phyloP scores from a whole-genome alignment of 1,284 basidiomycete species.

The Ustilago shanxiensis region DNA sequence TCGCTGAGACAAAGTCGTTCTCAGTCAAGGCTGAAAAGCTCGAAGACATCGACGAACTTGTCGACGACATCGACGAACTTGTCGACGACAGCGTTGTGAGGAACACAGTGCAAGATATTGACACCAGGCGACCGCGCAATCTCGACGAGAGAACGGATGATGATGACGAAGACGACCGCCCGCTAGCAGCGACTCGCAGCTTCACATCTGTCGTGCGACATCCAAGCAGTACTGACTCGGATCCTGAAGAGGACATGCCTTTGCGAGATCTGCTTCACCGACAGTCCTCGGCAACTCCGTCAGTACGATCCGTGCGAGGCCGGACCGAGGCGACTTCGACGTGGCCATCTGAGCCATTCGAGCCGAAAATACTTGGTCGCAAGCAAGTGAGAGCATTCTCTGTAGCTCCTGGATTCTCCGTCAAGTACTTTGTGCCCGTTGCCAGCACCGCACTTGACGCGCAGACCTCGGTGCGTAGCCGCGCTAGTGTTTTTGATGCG shows the following conservation, averaged over 20 bases:
- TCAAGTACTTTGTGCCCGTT: conserved; percentile 25
- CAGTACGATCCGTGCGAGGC: neutral
- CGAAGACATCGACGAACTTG: conserved; percentile 12
- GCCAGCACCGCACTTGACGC: conserved; percentile 15
- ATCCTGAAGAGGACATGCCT: conserved; percentile 40
- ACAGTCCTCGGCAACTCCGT: conserved; percentile 9
- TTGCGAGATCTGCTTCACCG: conserved; percentile 36
- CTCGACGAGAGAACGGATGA: neutral
- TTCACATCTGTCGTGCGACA: neutral
- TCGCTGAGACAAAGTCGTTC: neutral
- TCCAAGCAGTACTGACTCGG: conserved; percentile 20
- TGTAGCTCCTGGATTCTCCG: conserved; percentile 12
- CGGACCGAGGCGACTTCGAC: neutral
- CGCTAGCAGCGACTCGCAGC: conserved; percentile 4
- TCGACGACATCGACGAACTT: conserved; percentile 12
- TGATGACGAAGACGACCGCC: conserved; percentile 25
- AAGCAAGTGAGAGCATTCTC: conserved; percentile 9
- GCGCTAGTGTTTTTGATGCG: conserved; percentile 26
- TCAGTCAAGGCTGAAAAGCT: neutral
- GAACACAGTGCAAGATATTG: neutral
- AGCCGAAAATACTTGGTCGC: conserved; percentile 10
- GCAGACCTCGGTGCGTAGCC: conserved; percentile 4
- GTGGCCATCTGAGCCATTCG: conserved; percentile 20
- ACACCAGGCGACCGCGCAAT: neutral
- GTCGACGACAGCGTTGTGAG: neutral